Percentiles rank a stretch among this genome's conserved stretches.
Conservation (phyloP, 208 protist genomes). For the Strigomonas culicis region DNA sequence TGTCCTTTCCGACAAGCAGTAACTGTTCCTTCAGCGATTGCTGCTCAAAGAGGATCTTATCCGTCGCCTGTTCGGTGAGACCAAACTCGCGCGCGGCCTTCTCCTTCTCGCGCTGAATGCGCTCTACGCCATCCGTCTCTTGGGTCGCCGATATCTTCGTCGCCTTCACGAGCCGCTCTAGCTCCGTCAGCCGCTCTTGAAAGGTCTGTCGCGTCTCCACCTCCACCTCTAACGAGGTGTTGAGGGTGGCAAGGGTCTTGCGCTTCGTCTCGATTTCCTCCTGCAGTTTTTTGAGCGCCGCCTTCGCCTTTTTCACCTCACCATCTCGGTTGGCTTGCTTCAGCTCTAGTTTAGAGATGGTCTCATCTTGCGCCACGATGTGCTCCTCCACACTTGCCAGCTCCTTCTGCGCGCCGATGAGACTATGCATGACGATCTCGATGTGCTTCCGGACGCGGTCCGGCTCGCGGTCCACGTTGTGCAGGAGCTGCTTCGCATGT, state of each 20-base stretch:
- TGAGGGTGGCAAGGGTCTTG: conserved; percentile 85
- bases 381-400: conserved; percentile 59
- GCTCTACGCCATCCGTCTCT: conserved; percentile 62
- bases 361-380: conserved; percentile 46
- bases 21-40: conserved; percentile 44
- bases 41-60: conserved; percentile 42
- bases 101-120: conserved; percentile 68
- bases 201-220: conserved; percentile 63
- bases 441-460: conserved; percentile 77
- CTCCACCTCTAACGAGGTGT: conserved; percentile 77
- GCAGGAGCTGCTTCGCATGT: conserved; percentile 61
- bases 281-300: conserved; percentile 57
- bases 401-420: conserved; percentile 63
- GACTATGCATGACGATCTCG: conserved; percentile 63
- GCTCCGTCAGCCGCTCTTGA: conserved; percentile 61
- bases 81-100: conserved; percentile 46
- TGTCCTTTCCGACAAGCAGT: conserved; percentile 24
- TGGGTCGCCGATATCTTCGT: conserved; percentile 47
- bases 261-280: conserved; percentile 75
- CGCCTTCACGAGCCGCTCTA: conserved; percentile 72
- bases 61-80: conserved; percentile 38
- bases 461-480: conserved; percentile 79
- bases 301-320: conserved; percentile 59
- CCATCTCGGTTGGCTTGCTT: conserved; percentile 66
- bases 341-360: conserved; percentile 72